Base-by-base conservation (phyloP, 441 rosid species). In the Populus hybrid region DNA sequence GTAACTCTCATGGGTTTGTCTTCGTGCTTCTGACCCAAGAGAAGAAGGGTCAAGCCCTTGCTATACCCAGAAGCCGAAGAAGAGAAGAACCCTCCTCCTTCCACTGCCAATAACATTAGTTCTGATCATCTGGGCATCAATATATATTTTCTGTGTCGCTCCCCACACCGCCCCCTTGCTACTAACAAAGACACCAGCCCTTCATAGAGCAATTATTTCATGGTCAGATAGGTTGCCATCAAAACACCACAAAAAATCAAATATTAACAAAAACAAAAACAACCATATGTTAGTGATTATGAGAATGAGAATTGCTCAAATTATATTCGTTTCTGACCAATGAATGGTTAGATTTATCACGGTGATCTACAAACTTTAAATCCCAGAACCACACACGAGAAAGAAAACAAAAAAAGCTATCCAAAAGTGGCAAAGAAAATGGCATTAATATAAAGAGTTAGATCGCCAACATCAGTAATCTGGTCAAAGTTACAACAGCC, bases 71-170 rank as follows among this genome's bases (percentile, higher is more conserved):
- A 91, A 70, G 97, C 95, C 73, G 99, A 94, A 84, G 99, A 88
- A 87, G 97, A 94, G 95, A 95, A 95, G 87, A 95, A 94, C 69
- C 97, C 97, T 88, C 99, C 98, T 87, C 98, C 98, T 90, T 94
- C 99, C 83, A 89, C 95, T 90, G 97, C 94, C 79, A 94, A 88
- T 90, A 95, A 90, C 99, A 95, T 95, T 88, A 85, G 93, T 86
- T 84, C 87, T 84, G 85, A 85, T 90, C 99, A 95, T 93, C 88
- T 86, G 93, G 80, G 64, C 71, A 68, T 20, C 40, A 30, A 66
- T 20, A 69, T 69, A 69, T 77, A 20, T 75, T 72, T 86, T 75
- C 81, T 80, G 61, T 63, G 54, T 69, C 42, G 30, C 75, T 72
- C 16, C 73, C 36, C 72, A 65, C 81, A 81, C 59, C 64, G 79